Evolutionary conservation across 345 rosid genomes (phyloP).

Genomic region (Microthlaspi erraticum): DNA sequence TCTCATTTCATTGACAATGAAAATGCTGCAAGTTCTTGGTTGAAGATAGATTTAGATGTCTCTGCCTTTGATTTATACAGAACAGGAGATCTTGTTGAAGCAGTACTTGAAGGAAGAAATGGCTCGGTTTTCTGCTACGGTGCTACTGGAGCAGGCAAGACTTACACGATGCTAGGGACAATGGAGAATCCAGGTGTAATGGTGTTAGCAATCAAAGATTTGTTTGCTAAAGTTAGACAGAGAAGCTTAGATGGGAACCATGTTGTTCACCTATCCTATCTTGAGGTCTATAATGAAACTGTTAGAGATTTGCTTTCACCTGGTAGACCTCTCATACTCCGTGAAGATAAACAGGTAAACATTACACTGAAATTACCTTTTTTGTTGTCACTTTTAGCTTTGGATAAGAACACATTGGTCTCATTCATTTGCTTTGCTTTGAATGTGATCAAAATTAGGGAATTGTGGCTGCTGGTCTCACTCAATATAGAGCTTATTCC

Average conservation of each 20-base stretch:
- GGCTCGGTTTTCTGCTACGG: conserved; percentile 99
- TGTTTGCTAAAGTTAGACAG: conserved; percentile 81
- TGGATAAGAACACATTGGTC: conserved; percentile 14
- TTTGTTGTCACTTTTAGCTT: conserved; percentile 17
- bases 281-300: conserved; percentile 92
- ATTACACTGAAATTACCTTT: background rate
- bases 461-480: conserved; percentile 90
- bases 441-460: conserved; percentile 55
- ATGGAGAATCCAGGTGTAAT: conserved; percentile 94
- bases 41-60: background rate
- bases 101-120: conserved; percentile 88
- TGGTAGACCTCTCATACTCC: conserved; percentile 90
- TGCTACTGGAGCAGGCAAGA: conserved; percentile 98
- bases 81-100: conserved; percentile 87
- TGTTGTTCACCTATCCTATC: conserved; percentile 88
- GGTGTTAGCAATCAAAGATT: conserved; percentile 95
- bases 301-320: conserved; percentile 95
- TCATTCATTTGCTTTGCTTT: conserved; percentile 25
- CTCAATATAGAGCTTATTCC: conserved; percentile 94
- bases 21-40: background rate
- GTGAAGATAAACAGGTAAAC: conserved; percentile 91
- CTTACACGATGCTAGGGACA: conserved; percentile 92
- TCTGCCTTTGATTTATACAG: conserved; percentile 50
- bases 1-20: no score
- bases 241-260: conserved; percentile 92